Conservation (phyloP, 169 alveolate species). For the Plasmodium yoelii region DNA sequence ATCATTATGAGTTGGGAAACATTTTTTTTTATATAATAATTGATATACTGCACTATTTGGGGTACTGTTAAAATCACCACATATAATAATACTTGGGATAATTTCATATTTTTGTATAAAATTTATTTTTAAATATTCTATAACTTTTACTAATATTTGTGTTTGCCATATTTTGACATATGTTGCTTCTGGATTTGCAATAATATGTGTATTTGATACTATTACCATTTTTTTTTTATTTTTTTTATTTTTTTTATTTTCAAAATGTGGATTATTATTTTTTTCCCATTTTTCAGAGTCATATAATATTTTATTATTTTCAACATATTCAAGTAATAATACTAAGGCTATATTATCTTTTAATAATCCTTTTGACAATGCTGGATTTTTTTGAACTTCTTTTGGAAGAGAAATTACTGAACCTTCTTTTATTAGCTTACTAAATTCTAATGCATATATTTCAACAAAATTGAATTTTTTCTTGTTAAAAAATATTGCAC, state of each 20-base stretch:
- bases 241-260: background rate
- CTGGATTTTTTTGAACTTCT: constrained; percentile 81
- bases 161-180: constrained; percentile 88
- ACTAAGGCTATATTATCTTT: constrained; percentile 87
- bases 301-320: constrained; percentile 41
- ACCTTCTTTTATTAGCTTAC: constrained; percentile 82
- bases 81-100: constrained; percentile 81
- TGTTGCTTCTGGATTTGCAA: constrained; percentile 85
- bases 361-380: constrained; percentile 77
- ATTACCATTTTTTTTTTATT: constrained; percentile 72
- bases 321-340: constrained; percentile 77
- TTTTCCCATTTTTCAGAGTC: constrained; percentile 23
- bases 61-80: constrained; percentile 87
- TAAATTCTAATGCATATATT: constrained; percentile 83
- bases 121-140: constrained; percentile 79
- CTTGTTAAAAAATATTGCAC: constrained; percentile 84
- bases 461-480: constrained; percentile 82
- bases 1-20: constrained; percentile 82
- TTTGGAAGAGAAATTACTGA: constrained; percentile 81
- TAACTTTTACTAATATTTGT: constrained; percentile 81
- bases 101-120: constrained; percentile 78
- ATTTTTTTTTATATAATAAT: constrained; percentile 80
- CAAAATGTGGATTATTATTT: background rate
- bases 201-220: constrained; percentile 85
- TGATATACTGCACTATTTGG: constrained; percentile 86